Conservation (phyloP, 805 yeast genomes). For the Myxozyma geophila region DNA sequence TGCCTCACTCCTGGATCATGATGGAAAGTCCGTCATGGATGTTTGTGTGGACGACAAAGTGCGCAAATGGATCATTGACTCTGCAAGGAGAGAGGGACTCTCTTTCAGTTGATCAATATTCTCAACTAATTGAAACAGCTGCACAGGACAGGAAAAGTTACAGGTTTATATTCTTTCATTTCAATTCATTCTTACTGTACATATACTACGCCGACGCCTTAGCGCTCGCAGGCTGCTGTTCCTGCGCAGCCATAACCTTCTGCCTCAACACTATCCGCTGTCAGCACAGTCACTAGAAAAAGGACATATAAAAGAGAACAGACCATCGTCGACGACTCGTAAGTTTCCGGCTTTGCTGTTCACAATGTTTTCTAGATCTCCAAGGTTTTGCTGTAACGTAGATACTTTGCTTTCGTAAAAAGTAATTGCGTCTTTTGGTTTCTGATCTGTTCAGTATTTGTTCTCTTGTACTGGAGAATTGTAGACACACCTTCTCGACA, state of each 20-base stretch:
- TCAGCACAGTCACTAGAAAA: background rate
- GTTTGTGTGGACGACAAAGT: slow-evolving; percentile 62
- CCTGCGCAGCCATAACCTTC: slow-evolving; percentile 32
- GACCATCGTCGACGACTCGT: slow-evolving; percentile 58
- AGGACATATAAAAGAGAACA: slow-evolving; percentile 16
- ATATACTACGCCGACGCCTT: slow-evolving; percentile 2
- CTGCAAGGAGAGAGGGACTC: slow-evolving; percentile 25
- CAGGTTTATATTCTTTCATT: background rate
- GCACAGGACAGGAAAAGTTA: too few relatives aligned
- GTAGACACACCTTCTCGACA: slow-evolving; percentile 68
- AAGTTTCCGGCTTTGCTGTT: slow-evolving; percentile 71
- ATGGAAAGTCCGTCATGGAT: slow-evolving; percentile 59
- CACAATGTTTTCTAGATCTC: slow-evolving; percentile 73
- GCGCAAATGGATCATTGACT: slow-evolving; percentile 42
- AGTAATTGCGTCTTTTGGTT: slow-evolving; percentile 62
- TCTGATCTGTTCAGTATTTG: slow-evolving; percentile 33
- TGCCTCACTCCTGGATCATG: slow-evolving; percentile 50
- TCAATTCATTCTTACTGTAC: background rate
- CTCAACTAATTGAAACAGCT: too few relatives aligned
- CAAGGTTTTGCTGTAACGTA: slow-evolving; percentile 73
- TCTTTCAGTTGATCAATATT: background rate
- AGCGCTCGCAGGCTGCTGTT: slow-evolving; percentile 15
- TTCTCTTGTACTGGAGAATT: background rate
- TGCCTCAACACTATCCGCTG: slow-evolving; percentile 27
- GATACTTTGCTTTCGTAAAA: slow-evolving; percentile 76